Evolutionary conservation across 805 yeast genomes (phyloP).

Genomic region (Blastobotrys mokoenaii): DNA sequence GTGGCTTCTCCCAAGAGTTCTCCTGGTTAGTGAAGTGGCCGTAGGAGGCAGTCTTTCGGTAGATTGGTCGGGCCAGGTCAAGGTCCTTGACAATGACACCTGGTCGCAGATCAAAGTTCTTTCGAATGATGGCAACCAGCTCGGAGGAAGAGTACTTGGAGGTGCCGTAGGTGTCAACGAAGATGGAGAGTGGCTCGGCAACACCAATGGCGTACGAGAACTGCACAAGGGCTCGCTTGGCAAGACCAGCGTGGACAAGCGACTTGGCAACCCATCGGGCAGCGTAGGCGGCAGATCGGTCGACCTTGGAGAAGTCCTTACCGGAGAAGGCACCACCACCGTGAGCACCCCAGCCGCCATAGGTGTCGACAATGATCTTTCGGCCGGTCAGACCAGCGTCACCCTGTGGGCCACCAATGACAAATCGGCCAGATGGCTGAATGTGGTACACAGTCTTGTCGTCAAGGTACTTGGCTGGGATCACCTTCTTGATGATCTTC

Average conservation of each 20-base stretch:
- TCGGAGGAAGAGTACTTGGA: constrained; percentile 82
- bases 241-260: constrained; percentile 86
- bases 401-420: constrained; percentile 99
- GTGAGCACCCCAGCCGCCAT: constrained; percentile 99
- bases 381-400: constrained; percentile 99
- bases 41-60: constrained; percentile 97
- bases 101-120: constrained; percentile 98
- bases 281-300: constrained; percentile 99
- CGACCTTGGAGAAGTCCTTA: constrained; percentile 99
- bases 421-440: constrained; percentile 99
- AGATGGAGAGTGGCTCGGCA: constrained; percentile 97
- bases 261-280: constrained; percentile 99
- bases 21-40: constrained; percentile 99
- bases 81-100: constrained; percentile 97
- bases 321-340: constrained; percentile 99
- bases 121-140: constrained; percentile 82
- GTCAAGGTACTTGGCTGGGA: constrained; percentile 83
- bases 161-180: constrained; percentile 98
- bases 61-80: constrained; percentile 98
- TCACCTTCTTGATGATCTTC: constrained; percentile 84
- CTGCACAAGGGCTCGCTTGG: constrained; percentile 96
- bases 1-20: constrained; percentile 98
- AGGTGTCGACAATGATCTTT: constrained; percentile 98
- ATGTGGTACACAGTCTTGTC: constrained; percentile 95
- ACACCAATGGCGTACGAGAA: constrained; percentile 99